These are phyloP conservation scores for Metarhizium sp. DNA, from an alignment of 2,329 filamentous ascomycete genomes.

Conservation along the genomic window DNA sequence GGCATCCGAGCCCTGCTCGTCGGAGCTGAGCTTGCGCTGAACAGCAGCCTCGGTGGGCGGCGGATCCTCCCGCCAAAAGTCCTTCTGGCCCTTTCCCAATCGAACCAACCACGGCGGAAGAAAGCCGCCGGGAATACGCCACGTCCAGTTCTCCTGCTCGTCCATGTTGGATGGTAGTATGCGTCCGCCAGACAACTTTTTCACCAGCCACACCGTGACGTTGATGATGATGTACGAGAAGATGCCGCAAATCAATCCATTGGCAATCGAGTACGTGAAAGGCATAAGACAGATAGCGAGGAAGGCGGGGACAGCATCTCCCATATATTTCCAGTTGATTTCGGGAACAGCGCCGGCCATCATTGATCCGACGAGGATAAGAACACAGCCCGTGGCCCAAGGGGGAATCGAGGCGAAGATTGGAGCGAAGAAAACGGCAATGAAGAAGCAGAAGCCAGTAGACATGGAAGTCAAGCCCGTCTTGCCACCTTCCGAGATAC, in stretches of 20 bases:
- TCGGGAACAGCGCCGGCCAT: conserved; percentile 72
- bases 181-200: conserved; percentile 55
- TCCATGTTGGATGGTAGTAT: conserved; percentile 68
- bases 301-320: conserved; percentile 77
- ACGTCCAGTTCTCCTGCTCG: conserved; percentile 73
- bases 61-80: conserved; percentile 53
- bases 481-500: conserved; percentile 78
- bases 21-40: conserved; percentile 10
- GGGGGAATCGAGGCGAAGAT: conserved; percentile 85
- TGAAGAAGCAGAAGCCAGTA: conserved; percentile 75
- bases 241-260: conserved; percentile 76
- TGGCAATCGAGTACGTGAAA: conserved; percentile 81
- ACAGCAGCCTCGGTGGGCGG: conserved; percentile 7
- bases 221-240: conserved; percentile 71
- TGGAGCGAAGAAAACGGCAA: conserved; percentile 80
- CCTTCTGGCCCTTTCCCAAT: conserved; percentile 54
- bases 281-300: conserved; percentile 79
- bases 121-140: conserved; percentile 63
- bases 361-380: conserved; percentile 79
- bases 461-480: conserved; percentile 77
- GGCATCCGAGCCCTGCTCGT: conserved; percentile 10
- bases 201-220: conserved; percentile 57
- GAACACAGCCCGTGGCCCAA: conserved; percentile 83
- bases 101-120: conserved; percentile 66
- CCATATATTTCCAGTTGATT: conserved; percentile 84